Conservation (phyloP, 768 basidiomycete species). For the Termitomyces titanicus region DNA sequence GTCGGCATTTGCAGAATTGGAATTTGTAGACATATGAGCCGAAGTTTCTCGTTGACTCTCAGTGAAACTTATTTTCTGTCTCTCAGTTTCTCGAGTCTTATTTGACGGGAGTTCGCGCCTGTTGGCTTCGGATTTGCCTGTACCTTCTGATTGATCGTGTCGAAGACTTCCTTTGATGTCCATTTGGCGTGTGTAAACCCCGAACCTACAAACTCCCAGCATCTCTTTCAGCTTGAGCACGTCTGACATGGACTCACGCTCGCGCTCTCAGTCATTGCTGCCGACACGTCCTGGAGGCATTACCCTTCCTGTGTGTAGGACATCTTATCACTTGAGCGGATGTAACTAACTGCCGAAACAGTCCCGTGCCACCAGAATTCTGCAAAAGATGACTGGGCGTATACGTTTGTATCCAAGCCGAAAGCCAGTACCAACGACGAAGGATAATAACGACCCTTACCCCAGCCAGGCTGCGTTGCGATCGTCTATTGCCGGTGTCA, state of each 20-base stretch:
- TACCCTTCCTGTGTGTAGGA: conserved; percentile 19
- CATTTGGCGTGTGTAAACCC: not conserved
- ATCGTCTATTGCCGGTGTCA: conserved; percentile 20
- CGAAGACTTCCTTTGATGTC: conserved; percentile 3
- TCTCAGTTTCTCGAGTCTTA: not conserved
- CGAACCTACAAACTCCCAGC: not conserved
- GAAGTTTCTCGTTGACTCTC: not conserved
- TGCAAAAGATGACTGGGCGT: conserved; percentile 35
- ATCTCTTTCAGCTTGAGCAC: not conserved
- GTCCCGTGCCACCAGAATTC: conserved; percentile 32
- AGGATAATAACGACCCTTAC: conserved; percentile 19
- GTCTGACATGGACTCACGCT: conserved; percentile 18
- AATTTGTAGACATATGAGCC: not conserved
- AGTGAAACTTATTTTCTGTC: conserved; percentile 2
- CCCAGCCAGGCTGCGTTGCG: conserved; percentile 23
- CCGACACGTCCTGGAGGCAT: conserved; percentile 15
- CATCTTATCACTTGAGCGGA: not conserved
- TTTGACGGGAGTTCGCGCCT: not conserved
- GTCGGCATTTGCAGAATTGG: not conserved
- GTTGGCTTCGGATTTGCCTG: not conserved
- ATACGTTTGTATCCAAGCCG: conserved; percentile 21
- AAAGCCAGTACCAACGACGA: not conserved
- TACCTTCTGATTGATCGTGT: conserved; percentile 6
- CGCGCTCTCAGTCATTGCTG: conserved; percentile 19
- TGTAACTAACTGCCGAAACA: conserved; percentile 10